Evolutionary conservation across 1,139 yeast species (phyloP), one percentile per base, ranked within the genome.

Genomic region (Saccharomyces hybrid): DNA sequence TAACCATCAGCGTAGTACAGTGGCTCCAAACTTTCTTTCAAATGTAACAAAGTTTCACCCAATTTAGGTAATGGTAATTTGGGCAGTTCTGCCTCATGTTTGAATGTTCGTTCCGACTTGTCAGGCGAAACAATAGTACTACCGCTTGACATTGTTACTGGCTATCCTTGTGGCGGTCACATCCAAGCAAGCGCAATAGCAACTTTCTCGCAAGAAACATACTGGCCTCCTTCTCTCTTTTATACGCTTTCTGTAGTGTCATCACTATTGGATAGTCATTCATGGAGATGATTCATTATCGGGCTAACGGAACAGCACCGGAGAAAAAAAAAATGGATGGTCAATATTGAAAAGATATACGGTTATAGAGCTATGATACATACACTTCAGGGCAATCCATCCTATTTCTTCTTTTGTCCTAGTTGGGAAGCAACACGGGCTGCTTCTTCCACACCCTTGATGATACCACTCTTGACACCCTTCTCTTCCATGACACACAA

Each of bases 361-460:
- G 38, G 38, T 13, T 32, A 32, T 6, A 32, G 38, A 32, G 38
- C 38, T 32, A 32, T 32, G 38, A 32, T 32, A 32, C 14, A 32
- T 32, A 32, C 38, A 32, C 14, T n/a, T 32, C 19, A 32, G 14
- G 14, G 14, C 38, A 32, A 32, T 11, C 14, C 14, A 32, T 13
- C 4, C 31, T 32, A 32, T 19, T 54, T 59, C 55, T 75, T 76
- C 69, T 86, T 84, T 72, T 84, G 86, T 29, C 95, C 90, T 61
- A 90, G 77, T 16, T 83, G 80, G 46, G 89, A 80, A 34, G 97
- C 95, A 55, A 91, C 86, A 57, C 79, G 79, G 19, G 97, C 88
- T 46, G 97, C 93, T 68, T 90, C 96, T 69, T 88, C 93, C 28
- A 93, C 86, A 49, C 96, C 96, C 62, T 90, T 79, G 51, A 96